These are phyloP conservation scores for Aspergillus olivimuriae DNA, from an alignment of 495 filamentous ascomycete genomes.

Conservation along the genomic window DNA sequence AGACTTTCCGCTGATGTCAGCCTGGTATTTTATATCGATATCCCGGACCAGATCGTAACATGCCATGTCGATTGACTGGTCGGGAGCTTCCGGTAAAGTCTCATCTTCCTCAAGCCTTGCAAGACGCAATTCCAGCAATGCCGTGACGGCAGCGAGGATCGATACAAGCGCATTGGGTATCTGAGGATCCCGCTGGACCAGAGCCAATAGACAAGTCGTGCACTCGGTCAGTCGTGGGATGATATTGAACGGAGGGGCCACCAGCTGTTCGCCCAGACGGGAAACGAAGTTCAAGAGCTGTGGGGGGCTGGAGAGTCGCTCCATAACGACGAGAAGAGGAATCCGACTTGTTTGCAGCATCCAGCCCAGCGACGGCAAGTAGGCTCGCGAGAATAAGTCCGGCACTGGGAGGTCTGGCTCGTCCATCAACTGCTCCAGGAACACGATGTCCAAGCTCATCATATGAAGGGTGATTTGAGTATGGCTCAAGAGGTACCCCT, in stretches of 20 bases:
- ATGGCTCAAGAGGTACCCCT: slow-evolving; percentile 33
- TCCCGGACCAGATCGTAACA: slow-evolving; percentile 24
- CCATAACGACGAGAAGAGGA: slow-evolving; percentile 27
- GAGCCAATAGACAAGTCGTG: slow-evolving; percentile 16
- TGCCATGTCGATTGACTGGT: slow-evolving; percentile 10
- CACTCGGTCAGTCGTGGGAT: slow-evolving; percentile 20
- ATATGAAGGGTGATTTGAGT: slow-evolving; percentile 31
- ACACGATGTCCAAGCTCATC: slow-evolving; percentile 25
- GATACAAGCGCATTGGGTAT: slow-evolving; percentile 16
- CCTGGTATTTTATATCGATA: slow-evolving; percentile 29
- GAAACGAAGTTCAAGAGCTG: slow-evolving; percentile 19
- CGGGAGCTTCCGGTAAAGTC: slow-evolving; percentile 11
- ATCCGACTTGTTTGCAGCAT: slow-evolving; percentile 22
- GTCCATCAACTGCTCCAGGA: slow-evolving; percentile 18
- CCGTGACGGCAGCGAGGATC: slow-evolving; percentile 16
- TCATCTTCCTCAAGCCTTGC: slow-evolving; percentile 12
- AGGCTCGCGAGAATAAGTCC: slow-evolving; percentile 23
- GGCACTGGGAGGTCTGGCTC: slow-evolving; percentile 19
- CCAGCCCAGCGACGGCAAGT: slow-evolving; percentile 25
- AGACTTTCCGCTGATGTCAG: slow-evolving; percentile 33
- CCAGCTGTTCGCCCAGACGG: slow-evolving; percentile 24
- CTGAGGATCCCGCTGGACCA: slow-evolving; percentile 21
- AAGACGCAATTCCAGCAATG: slow-evolving; percentile 19
- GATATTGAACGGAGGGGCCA: slow-evolving; percentile 19
- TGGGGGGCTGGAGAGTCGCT: slow-evolving; percentile 16